phyloP scores from a whole-genome alignment of 345 rosid genomes.

The Murraya paniculata region DNA sequence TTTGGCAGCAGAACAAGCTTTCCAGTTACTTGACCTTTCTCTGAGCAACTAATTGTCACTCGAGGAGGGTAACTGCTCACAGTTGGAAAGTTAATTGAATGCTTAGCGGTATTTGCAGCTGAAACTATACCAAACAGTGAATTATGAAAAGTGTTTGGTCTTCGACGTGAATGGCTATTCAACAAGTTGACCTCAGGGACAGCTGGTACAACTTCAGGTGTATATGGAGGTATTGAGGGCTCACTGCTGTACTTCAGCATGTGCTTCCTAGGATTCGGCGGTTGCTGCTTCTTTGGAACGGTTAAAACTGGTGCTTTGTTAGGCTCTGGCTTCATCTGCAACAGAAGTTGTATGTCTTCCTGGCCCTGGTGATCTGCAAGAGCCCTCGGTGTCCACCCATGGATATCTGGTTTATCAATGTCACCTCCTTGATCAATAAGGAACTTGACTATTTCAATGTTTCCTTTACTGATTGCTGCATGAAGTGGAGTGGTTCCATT shows the following conservation, averaged over 20 bases:
- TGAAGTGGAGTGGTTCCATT: slow-evolving; percentile 69
- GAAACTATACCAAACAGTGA: slow-evolving; percentile 79
- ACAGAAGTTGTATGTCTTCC: slow-evolving; percentile 55
- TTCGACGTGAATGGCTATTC: slow-evolving; percentile 37
- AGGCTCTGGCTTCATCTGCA: slow-evolving; percentile 21
- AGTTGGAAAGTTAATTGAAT: slow-evolving; percentile 5
- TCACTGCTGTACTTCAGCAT: slow-evolving; percentile 58
- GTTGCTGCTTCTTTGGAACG: slow-evolving; percentile 16
- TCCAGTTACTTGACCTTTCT: slow-evolving; percentile 35
- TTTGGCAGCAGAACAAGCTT: slow-evolving; percentile 60
- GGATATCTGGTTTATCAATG: slow-evolving; percentile 48
- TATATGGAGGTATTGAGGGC: slow-evolving; percentile 41
- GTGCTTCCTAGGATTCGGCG: slow-evolving; percentile 29
- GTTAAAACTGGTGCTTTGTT: slow-evolving; percentile 7
- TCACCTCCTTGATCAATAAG: slow-evolving; percentile 63
- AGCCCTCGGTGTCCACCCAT: slow-evolving; percentile 76
- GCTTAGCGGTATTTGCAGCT: slow-evolving; percentile 56
- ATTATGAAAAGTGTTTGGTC: slow-evolving; percentile 46
- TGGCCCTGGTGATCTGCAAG: slow-evolving; percentile 82
- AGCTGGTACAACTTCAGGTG: slow-evolving; percentile 18
- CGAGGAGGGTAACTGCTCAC: slow-evolving; percentile 34
- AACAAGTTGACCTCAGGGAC: slow-evolving; percentile 33
- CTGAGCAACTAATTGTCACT: slow-evolving; percentile 58
- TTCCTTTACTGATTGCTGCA: slow-evolving; percentile 64
- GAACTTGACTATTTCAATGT: slow-evolving; percentile 57